Base-by-base conservation (phyloP, 1,284 basidiomycete species). In the Trichosporon asahii region DNA sequence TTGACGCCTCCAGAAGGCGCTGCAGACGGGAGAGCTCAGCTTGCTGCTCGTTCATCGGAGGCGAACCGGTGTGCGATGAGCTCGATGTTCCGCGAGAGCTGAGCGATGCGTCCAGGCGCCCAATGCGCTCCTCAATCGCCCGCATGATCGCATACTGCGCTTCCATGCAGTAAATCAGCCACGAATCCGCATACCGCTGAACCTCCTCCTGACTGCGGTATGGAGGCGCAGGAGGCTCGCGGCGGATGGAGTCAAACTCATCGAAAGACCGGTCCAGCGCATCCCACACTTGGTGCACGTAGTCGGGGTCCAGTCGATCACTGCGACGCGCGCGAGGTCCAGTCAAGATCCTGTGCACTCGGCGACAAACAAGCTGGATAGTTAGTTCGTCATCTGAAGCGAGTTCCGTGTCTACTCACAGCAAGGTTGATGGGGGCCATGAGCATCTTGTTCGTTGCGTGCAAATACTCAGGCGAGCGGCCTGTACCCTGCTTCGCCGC, bases 231-330 rank as follows among this genome's bases (percentile, higher is more conserved):
- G 76, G 46, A 4, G 68, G 44, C 33, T 82, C 75, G 53, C 80
- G 75, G 33, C 89, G 86, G 66, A 94, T 83, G 12, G 81, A 80
- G 44, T 93, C 91, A 69, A 95, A 89, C 68, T 92, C 91, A 60
- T 90, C 87, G 91, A 92, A 94, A 71, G 88, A 91, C 35, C 84
- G 84, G 72, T 92, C 91, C 11, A 95, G 87, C n/a, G 87, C 87
- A 23, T 89, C 88, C 94, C 93, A 95, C 11, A 91, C 89, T 67
- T 89, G 86, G 33, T 88, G 85, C 77, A 95, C 85, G 2, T 86
- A 85, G 33, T 87, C 85, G 23, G 87, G 88, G 75, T 91, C 88
- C 46, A 94, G 84, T 5, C 87, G 85, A 1, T 87, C 86, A 23
- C 86, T 84, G 64, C 87, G 87, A 25, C 87, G 87, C 3, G 92